Base-by-base conservation (phyloP, 139 green algal genomes). In the Chlamydomonas schloesseri region DNA sequence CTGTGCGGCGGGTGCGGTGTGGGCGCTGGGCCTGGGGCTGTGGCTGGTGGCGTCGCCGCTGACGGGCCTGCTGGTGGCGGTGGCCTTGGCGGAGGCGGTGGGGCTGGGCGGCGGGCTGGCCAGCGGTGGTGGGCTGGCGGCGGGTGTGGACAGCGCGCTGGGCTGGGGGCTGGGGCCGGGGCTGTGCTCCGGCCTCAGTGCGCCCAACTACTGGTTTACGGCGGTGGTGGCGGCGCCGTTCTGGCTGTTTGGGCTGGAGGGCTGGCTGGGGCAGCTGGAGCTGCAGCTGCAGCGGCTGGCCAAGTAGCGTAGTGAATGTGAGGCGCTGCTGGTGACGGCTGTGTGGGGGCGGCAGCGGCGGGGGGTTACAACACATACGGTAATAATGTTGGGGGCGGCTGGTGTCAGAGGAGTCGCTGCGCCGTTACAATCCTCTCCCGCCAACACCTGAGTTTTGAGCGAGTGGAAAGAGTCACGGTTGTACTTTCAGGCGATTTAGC, bases 191-290 rank as follows among this genome's bases (percentile, higher is more conserved):
- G 4, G 69, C 65, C 37, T 67, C 20, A 11, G 23, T 4, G 33
- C 31, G 31, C n/a, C 50, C 21, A 57, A 67, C 14, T 64, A 73
- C 23, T 68, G 37, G 79, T 69, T 14, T 6, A 26, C 15, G 11
- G 18, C 24, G 5, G 67, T 85, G 46, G 79, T 47, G 8, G 67
- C 14, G 11, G 24, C 26, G 21, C 36, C 46, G 0, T 50, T 85
- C 6, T 85, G 79, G 79, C 67, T 77, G 67, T 85, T 76, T 20
- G 79, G 67, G 21, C 26, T 82, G 31, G n/a, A n/a, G 20, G 79
- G 64, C 20, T 62, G 55, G 55, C 20, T 64, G 57, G 23, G 9
- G 57, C 57, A 64, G 20, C 10, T 21, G 57, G 3, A 0, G 20
- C 23, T 64, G 20, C 11, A 13, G 57, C 20, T 64, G 20, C 11